phyloP scores from a whole-genome alignment of 2,329 filamentous ascomycete species.

The Helotiales sp. region DNA sequence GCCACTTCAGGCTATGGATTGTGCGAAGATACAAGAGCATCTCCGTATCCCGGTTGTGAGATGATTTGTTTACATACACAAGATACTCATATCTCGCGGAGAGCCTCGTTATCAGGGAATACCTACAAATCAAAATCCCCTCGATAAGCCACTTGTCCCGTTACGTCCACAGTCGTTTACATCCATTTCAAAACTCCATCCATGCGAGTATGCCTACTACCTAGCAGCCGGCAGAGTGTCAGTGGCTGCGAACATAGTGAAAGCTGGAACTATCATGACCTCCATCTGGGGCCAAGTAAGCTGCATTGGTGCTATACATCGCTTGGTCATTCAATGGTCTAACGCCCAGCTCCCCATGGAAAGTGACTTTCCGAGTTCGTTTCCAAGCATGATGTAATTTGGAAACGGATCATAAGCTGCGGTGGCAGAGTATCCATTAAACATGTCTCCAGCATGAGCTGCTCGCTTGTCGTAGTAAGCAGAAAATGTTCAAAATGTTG shows the following conservation, averaged over 20 bases:
- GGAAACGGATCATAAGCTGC: slow-evolving; percentile 52
- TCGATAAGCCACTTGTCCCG: background rate
- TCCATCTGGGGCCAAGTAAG: slow-evolving; percentile 18
- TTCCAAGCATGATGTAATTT: slow-evolving; percentile 58
- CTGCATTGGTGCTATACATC: slow-evolving; percentile 17
- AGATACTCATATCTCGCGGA: background rate
- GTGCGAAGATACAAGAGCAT: background rate
- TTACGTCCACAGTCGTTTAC: background rate
- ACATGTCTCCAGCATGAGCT: slow-evolving; percentile 47
- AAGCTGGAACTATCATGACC: slow-evolving; percentile 24
- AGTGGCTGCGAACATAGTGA: slow-evolving; percentile 16
- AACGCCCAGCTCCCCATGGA: slow-evolving; percentile 50
- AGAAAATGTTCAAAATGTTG: slow-evolving; percentile 45
- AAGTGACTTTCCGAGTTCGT: slow-evolving; percentile 54
- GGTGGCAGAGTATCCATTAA: slow-evolving; percentile 42
- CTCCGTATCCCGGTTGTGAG: background rate
- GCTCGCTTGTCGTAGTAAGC: slow-evolving; percentile 46
- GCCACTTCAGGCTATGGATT: slow-evolving; percentile 4
- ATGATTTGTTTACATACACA: background rate
- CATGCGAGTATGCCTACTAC: background rate
- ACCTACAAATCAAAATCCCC: background rate
- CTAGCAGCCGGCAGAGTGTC: slow-evolving; percentile 12
- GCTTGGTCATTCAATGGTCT: slow-evolving; percentile 15
- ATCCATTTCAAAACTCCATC: background rate
- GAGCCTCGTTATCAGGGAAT: background rate